phyloP scores from a whole-genome alignment of 169 alveolate genomes.

The Plasmodium vivax region DNA sequence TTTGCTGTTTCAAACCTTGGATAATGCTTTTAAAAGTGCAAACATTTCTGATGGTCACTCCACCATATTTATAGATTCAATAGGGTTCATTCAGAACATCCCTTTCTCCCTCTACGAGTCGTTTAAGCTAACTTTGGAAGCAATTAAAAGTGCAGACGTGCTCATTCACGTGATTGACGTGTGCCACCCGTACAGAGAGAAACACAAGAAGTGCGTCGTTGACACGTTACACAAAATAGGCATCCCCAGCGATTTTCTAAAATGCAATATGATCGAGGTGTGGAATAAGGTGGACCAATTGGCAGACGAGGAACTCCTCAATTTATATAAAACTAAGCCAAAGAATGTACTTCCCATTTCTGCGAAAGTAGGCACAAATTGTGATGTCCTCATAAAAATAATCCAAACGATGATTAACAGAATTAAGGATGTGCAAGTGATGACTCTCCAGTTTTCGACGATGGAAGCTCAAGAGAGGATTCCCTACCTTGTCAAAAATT shows the following conservation, averaged over 20 bases:
- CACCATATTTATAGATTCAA: conserved; percentile 89
- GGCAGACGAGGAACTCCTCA: conserved; percentile 45
- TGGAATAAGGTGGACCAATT: conserved; percentile 94
- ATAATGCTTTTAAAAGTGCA: conserved; percentile 61
- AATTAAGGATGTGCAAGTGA: conserved; percentile 39
- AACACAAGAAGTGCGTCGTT: conserved; percentile 85
- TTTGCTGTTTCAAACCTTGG: conserved; percentile 88
- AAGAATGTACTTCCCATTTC: conserved; percentile 64
- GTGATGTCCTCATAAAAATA: conserved; percentile 52
- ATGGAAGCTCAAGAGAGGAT: conserved; percentile 50
- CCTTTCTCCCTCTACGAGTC: conserved; percentile 91
- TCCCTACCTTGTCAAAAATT: conserved; percentile 18
- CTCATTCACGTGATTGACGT: conserved; percentile 88
- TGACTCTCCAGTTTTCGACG: conserved; percentile 35
- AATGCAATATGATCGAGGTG: conserved; percentile 87
- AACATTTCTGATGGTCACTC: conserved; percentile 84
- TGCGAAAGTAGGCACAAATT: conserved; percentile 49
- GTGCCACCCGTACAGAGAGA: conserved; percentile 85
- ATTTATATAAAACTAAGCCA: conserved; percentile 54
- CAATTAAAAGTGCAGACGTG: conserved; percentile 89
- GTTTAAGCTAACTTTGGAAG: conserved; percentile 88
- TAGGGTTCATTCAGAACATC: conserved; percentile 92
- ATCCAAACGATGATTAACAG: conserved; percentile 19
- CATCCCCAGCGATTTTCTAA: conserved; percentile 80
- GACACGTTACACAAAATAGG: conserved; percentile 88